Evolutionary conservation across 768 basidiomycete species (phyloP).

Genomic region (Clathrus columnatus): DNA sequence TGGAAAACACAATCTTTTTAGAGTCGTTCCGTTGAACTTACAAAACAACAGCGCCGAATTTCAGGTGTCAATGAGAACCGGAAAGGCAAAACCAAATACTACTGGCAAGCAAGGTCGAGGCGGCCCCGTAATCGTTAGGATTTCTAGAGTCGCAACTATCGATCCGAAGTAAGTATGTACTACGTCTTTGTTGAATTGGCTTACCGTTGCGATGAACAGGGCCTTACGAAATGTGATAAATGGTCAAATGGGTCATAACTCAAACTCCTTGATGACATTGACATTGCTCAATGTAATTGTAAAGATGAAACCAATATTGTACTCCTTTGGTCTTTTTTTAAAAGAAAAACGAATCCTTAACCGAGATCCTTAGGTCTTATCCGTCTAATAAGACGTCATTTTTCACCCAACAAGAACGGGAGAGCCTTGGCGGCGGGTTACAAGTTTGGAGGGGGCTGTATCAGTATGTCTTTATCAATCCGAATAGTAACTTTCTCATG

Average conservation of each 20-base stretch:
- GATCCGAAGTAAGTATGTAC: conserved; percentile 3
- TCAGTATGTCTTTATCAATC: not conserved
- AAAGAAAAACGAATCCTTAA: not conserved
- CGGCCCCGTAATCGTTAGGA: not conserved
- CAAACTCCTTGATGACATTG: not conserved
- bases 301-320: conserved; percentile 9
- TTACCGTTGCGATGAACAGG: not conserved
- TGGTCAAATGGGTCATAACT: not conserved
- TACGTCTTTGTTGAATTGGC: not conserved
- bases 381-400: conserved; percentile 7
- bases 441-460: conserved; percentile 9
- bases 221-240: conserved; percentile 1
- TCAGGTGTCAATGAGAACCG: not conserved
- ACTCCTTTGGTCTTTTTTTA: not conserved
- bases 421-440: not conserved
- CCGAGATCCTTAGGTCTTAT: not conserved
- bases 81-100: not conserved
- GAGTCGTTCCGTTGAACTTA: not conserved
- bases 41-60: conserved; percentile 1
- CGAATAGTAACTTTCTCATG: not conserved
- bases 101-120: not conserved
- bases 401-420: not conserved
- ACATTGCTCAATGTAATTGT: conserved; percentile 3
- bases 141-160: not conserved
- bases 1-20: conserved; percentile 3